Evolutionary conservation across 352 stramenopile species (phyloP), one percentile per base, ranked within the genome.

Genomic region (Globisporangium polare): DNA sequence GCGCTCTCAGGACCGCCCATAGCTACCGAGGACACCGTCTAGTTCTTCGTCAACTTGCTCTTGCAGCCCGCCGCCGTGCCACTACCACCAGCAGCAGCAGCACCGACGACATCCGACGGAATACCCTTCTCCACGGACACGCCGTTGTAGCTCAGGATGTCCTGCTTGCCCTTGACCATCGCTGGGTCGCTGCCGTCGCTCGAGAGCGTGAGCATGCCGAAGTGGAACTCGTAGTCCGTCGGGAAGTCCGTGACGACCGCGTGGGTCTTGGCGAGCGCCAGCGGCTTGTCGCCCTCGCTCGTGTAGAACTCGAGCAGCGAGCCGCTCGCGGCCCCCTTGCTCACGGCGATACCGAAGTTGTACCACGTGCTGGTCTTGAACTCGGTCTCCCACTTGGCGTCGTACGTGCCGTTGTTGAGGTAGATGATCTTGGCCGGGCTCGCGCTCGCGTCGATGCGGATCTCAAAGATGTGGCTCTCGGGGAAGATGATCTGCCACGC

Each of bases 101-200:
- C 31, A 22, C 27, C 27, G 8, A 55, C 27, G 8, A 55, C 20
- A 13, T 55, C 27, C 50, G 50, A 8, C 17, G 50, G 50, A 3
- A 55, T 18, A 4, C 50, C 50, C 61, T 75, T 74, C 59, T 83
- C 71, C 12, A 88, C 73, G 17, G 74, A 77, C 12, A 90, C 78
- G 17, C 80, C 80, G 67, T 85, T 90, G 63, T 85, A 90, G 42
- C 68, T 76, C 35, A 90, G 62, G 26, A 86, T 71, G 58, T 90
- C 80, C 62, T 87, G 78, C 51, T 69, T 55, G 53, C 62, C 67
- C 0, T 60, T 57, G 24, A 67, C 73, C 80, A 90, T 88, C 33
- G 63, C 66, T 13, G 78, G 74, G 1, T 60, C 58, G 42, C 67
- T 82, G 53, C 76, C 27, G 56, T 77, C 76, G 56, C 71, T 62